Evolutionary conservation across 768 basidiomycete species (phyloP), one percentile per base, ranked within the genome.

Genomic region (Chalciporus pseudorubinellus): DNA sequence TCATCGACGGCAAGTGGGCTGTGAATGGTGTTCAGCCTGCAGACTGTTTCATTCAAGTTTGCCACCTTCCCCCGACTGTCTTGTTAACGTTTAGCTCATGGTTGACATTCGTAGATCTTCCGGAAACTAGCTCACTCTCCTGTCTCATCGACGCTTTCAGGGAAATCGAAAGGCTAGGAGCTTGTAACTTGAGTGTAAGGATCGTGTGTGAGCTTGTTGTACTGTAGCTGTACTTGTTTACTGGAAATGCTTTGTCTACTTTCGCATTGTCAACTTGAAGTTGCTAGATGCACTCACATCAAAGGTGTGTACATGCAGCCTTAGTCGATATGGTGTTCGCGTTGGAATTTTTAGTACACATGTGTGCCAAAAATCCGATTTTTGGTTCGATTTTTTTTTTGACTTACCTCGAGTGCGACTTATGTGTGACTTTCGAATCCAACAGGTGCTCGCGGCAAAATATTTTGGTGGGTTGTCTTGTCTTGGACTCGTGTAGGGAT

Each of bases 1-100:
- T 80, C 22, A 70, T 78, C 47, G 68, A 77, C 33, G 65, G 69
- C 26, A 73, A 72, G 48, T 78, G 72, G 69, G 77, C 73, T 3
- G 59, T 78, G 46, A 72, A 69, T 14, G 77, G 77, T 38, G 70
- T 73, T 24, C 77, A 78, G 47, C 62, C 69, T 2, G 57, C 65
- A 26, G 77, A 76, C 20, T 70, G 65, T 22, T 78, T 72, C 55
- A 56, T 66, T 19, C 65, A 69, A 58, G 74, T 71, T n/a, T 44
- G 53, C 18, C 22, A 22, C 1, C 41, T 29, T 6, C 13, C 18
- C 3, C 11, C n/a, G 16, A 34, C 18, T 6, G 3, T 1, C 4
- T 4, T n/a, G n/a, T n/a, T n/a, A 26, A 41, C 48, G 18, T 22
- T 39, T 12, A 16, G 7, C 28, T 28, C 1, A 44, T 13, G 9